These are phyloP conservation scores for Monosporozyma solicola DNA, from an alignment of 805 yeast species.

Conservation along the genomic window DNA sequence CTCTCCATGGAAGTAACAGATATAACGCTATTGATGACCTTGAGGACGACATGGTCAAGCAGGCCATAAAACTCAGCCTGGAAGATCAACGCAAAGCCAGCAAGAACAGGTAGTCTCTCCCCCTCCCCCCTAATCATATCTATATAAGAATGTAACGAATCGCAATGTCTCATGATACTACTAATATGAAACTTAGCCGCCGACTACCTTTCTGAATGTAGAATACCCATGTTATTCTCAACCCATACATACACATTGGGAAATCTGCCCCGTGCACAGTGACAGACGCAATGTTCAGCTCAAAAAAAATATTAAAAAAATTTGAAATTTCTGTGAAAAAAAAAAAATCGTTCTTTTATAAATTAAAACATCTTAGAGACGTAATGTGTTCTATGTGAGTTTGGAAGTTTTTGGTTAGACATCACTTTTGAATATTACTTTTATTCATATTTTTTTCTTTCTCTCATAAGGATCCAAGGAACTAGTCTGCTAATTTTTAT, in stretches of 20 bases:
- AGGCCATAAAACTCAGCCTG: constrained; percentile 68
- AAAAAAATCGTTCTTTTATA: background rate
- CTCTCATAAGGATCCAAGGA: constrained; percentile 16
- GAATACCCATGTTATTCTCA: background rate
- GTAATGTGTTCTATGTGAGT: background rate
- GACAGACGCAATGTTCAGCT: constrained; percentile 3
- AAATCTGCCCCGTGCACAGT: background rate
- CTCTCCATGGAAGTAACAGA: background rate
- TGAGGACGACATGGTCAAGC: constrained; percentile 75
- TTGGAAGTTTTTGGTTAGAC: background rate
- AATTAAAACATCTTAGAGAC: background rate
- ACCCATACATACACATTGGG: background rate
- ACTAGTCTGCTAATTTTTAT: constrained; percentile 28
- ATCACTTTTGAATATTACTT: background rate
- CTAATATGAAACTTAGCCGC: background rate
- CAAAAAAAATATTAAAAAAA: background rate
- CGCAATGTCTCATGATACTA: background rate
- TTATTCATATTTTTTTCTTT: background rate
- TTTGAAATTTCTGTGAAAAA: constrained; percentile 1
- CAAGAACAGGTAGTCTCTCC: background rate
- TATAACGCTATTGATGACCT: constrained; percentile 28
- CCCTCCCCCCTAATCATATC: background rate
- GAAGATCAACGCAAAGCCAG: constrained; percentile 34
- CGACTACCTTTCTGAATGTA: background rate
- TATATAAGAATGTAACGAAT: background rate